Evolutionary conservation across 495 filamentous ascomycete genomes (phyloP).

Genomic region (Tuber indicum): DNA sequence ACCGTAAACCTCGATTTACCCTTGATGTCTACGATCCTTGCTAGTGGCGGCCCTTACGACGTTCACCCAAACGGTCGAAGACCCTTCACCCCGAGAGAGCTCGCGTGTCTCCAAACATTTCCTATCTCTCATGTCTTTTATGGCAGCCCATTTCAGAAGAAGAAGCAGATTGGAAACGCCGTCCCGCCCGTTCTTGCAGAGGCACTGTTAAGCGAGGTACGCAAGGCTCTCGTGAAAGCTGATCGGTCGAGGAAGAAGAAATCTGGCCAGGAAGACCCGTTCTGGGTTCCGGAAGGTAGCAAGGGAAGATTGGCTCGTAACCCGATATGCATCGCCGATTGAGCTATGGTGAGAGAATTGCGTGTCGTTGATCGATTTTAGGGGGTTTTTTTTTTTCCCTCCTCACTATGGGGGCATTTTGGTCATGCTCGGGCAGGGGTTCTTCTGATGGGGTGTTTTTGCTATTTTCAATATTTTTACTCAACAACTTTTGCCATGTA

Average conservation of each 20-base stretch:
- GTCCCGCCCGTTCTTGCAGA: slow-evolving; percentile 63
- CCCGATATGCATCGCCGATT: neutral
- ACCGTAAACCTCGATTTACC: slow-evolving; percentile 49
- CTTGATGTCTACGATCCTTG: slow-evolving; percentile 60
- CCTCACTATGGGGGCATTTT: neutral
- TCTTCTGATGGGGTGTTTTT: neutral
- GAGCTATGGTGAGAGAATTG: neutral
- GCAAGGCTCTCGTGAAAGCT: slow-evolving; percentile 51
- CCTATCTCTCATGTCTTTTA: slow-evolving; percentile 59
- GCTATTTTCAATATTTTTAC: neutral
- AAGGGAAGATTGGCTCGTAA: neutral
- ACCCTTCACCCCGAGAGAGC: slow-evolving; percentile 63
- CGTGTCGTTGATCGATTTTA: neutral
- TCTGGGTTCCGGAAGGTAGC: neutral
- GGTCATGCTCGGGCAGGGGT: neutral
- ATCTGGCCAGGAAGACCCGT: neutral
- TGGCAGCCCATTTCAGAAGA: slow-evolving; percentile 43
- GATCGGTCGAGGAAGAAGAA: slow-evolving; percentile 46
- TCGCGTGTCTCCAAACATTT: slow-evolving; percentile 71
- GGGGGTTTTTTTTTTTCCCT: neutral
- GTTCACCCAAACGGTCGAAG: slow-evolving; percentile 64
- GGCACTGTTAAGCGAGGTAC: slow-evolving; percentile 55
- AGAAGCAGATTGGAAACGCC: slow-evolving; percentile 80
- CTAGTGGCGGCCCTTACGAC: slow-evolving; percentile 59
- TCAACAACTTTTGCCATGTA: neutral